phyloP scores from a whole-genome alignment of 2,329 filamentous ascomycete genomes.

The Byssoonygena ceratinophila region DNA sequence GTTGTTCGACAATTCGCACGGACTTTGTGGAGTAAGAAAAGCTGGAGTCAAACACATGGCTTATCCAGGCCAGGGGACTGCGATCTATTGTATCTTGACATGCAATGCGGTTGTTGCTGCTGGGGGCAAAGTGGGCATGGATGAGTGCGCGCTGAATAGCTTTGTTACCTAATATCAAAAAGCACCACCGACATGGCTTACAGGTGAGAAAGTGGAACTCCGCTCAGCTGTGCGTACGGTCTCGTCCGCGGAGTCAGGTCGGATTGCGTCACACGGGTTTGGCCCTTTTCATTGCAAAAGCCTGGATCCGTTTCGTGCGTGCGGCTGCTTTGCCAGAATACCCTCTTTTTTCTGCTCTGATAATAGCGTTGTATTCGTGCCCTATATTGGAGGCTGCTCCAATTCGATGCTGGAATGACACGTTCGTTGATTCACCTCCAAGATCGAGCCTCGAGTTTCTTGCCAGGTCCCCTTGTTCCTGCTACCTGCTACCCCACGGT shows the following conservation, averaged over 20 bases:
- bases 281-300: too few species aligned
- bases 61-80: background rate
- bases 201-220: too few species aligned
- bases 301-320: too few species aligned
- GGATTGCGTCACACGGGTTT: background rate
- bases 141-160: background rate
- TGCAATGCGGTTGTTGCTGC: background rate
- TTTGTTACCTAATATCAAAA: background rate
- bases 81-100: background rate
- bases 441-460: constrained; percentile 5
- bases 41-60: constrained; percentile 5
- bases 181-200: too few species aligned
- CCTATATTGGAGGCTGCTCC: background rate
- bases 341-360: constrained; percentile 5
- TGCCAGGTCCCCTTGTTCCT: background rate
- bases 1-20: constrained; percentile 1
- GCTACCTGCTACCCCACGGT: constrained; percentile 9
- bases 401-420: constrained; percentile 6
- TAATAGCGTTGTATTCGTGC: constrained; percentile 11
- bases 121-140: too few species aligned
- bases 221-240: background rate
- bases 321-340: background rate
- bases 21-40: background rate
- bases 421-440: constrained; percentile 8
- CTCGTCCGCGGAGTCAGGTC: background rate